Conservation (phyloP, 2,329 filamentous ascomycete species). For the Scorias spongiosa region DNA sequence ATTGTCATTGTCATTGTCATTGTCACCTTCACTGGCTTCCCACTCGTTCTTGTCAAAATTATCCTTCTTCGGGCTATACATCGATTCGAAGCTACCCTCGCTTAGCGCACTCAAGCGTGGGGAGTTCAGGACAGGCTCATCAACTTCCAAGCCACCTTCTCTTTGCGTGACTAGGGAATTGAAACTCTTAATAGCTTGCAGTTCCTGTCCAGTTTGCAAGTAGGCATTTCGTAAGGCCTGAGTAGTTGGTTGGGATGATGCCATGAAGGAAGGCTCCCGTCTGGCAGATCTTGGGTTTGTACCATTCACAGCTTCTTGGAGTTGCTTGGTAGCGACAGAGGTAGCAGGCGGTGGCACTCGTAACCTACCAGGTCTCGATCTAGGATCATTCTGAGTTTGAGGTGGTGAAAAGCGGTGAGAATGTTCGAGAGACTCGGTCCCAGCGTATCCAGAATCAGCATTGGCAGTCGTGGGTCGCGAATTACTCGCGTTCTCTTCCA, state of each 20-base stretch:
- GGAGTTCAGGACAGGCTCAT: constrained; percentile 17
- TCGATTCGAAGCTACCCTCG: constrained; percentile 23
- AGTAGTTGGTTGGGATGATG: constrained; percentile 18
- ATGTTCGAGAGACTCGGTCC: constrained; percentile 18
- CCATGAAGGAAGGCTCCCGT: constrained; percentile 18
- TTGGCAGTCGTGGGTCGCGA: constrained; percentile 20
- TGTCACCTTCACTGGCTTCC: constrained; percentile 12
- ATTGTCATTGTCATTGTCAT: background rate
- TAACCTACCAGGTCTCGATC: background rate
- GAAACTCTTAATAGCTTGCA: constrained; percentile 21
- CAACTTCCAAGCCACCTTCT: constrained; percentile 10
- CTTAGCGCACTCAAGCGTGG: constrained; percentile 22
- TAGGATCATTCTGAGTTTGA: background rate
- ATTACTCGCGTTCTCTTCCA: constrained; percentile 8
- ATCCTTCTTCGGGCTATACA: constrained; percentile 19
- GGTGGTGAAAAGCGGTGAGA: constrained; percentile 14
- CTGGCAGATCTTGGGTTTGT: constrained; percentile 7
- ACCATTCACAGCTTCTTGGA: background rate
- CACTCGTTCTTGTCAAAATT: constrained; percentile 15
- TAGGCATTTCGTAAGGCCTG: constrained; percentile 22
- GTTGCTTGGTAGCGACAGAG: background rate
- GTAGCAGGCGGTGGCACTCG: background rate
- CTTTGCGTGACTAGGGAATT: constrained; percentile 19
- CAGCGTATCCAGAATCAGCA: constrained; percentile 21
- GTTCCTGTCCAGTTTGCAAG: constrained; percentile 13